Percentiles rank a stretch among this genome's conserved stretches.
Evolutionary conservation across 345 rosid species (phyloP).

Genomic region (Noccaea bulbosa): DNA sequence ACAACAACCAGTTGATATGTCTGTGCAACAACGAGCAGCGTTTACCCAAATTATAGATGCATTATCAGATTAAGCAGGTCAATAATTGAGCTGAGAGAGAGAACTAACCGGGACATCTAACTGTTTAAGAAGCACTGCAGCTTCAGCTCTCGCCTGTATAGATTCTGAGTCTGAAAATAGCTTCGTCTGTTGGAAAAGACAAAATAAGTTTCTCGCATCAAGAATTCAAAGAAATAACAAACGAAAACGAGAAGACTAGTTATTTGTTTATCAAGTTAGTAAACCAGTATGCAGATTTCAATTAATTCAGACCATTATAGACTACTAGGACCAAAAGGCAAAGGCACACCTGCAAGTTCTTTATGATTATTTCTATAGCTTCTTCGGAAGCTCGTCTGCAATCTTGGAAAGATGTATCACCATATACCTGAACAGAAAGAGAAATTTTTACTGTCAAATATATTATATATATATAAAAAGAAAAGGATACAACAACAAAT

Average conservation of each 20-base stretch:
- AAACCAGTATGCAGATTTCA: constrained; percentile 22
- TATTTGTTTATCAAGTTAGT: constrained; percentile 18
- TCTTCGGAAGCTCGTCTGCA: constrained; percentile 97
- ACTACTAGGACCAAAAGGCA: constrained; percentile 30
- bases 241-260: constrained; percentile 3
- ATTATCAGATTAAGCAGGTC: constrained; percentile 15
- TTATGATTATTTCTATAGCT: constrained; percentile 69
- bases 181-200: constrained; percentile 60
- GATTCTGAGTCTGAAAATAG: constrained; percentile 94
- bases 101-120: constrained; percentile 89
- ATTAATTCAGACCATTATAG: constrained; percentile 1
- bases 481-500: constrained; percentile 16
- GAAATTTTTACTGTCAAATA: constrained; percentile 17
- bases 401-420: constrained; percentile 95
- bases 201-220: constrained; percentile 12
- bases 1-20: constrained; percentile 17
- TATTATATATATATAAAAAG: constrained; percentile 1
- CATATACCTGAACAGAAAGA: constrained; percentile 70
- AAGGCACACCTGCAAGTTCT: constrained; percentile 81
- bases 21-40: constrained; percentile 12
- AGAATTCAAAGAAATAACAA: constrained; percentile 21
- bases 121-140: constrained; percentile 94
- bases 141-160: constrained; percentile 95
- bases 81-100: constrained; percentile 32
- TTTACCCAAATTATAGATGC: constrained; percentile 25